Percentiles rank a stretch among this genome's conserved stretches.
These are phyloP conservation scores for Lentinula aciculospora DNA, from an alignment of 768 basidiomycete genomes.

Conservation along the genomic window DNA sequence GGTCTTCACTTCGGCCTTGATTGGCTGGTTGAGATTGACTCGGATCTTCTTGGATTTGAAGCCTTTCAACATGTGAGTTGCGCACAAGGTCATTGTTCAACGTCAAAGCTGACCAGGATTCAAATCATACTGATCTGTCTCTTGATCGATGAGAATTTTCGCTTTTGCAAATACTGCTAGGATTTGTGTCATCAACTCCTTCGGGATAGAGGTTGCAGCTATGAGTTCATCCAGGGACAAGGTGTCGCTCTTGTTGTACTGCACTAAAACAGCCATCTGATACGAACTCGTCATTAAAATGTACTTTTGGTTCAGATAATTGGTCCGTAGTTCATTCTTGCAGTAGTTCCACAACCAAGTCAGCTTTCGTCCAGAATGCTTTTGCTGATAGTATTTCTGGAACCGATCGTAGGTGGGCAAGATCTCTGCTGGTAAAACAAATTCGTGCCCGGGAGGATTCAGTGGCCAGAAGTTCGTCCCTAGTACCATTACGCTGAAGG, in stretches of 20 bases:
- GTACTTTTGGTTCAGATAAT: conserved; percentile 91
- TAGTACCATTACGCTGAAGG: conserved; percentile 89
- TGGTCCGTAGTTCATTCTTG: conserved; percentile 93
- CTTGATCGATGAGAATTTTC: conserved; percentile 85
- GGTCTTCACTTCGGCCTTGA: conserved; percentile 92
- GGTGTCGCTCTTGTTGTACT: conserved; percentile 90
- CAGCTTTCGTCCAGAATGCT: conserved; percentile 91
- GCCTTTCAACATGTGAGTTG: conserved; percentile 31
- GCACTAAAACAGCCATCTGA: conserved; percentile 91
- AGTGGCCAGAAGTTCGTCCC: conserved; percentile 97
- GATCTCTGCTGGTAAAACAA: conserved; percentile 86
- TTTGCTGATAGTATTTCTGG: conserved; percentile 87
- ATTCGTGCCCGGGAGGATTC: conserved; percentile 76
- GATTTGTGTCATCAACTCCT: conserved; percentile 57
- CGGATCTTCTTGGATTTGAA: conserved; percentile 95
- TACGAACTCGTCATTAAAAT: conserved; percentile 93
- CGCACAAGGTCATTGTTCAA: background rate
- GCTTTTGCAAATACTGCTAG: conserved; percentile 71
- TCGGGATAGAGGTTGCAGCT: conserved; percentile 59
- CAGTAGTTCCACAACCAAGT: conserved; percentile 99
- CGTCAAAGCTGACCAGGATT: conserved; percentile 52
- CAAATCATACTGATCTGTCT: conserved; percentile 85
- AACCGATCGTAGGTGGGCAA: conserved; percentile 86
- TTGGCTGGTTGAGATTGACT: conserved; percentile 84
- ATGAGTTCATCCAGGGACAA: conserved; percentile 66